Evolutionary conservation across 768 basidiomycete species (phyloP), one percentile per base, ranked within the genome.

Genomic region (Collybia sp.): DNA sequence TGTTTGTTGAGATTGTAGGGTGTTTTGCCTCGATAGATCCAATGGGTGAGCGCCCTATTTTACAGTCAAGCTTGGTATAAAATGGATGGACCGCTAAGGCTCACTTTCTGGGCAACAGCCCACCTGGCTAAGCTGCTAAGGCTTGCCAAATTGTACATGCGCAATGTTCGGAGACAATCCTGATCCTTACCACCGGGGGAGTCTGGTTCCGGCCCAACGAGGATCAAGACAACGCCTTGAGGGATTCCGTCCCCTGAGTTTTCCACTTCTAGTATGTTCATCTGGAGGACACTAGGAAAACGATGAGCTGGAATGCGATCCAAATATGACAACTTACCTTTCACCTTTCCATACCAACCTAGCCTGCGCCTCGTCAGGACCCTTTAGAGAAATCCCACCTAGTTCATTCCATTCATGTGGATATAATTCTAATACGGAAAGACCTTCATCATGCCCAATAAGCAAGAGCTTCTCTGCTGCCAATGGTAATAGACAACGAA

Each of bases 81-180:
- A 15, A 35, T 35, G 38, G 16, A 19, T 3, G 19, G 30, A 11
- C 16, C 39, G 34, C 18, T 19, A 1, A n/a, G 15, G 56, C 65
- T 35, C 50, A 84, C 89, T 63, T 83, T 84, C 47, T 85, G 81
- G 9, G 82, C 66, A 13, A 83, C 65, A 0, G 79, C 73, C 85
- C 85, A 92, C 56, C 80, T 82, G 1, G 85, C 87, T 11, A 93
- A 72, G 54, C 76, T 90, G 8, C 76, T 73, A 5, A 93, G 64
- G 58, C 88, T 88, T 15, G 80, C 71, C 15, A 93, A 70, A 56
- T 83, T 92, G 61, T 93, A 93, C 88, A 93, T 91, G 34, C 90
- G 79, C 34, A 91, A 63, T 6, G 71, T 68, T 40, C 81, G 73
- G 33, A 71, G 55, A 6, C 71, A 60, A 52, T 88, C 85, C 42